These are phyloP conservation scores for Ogataea siamensis DNA, from an alignment of 805 yeast species.

Conservation along the genomic window DNA sequence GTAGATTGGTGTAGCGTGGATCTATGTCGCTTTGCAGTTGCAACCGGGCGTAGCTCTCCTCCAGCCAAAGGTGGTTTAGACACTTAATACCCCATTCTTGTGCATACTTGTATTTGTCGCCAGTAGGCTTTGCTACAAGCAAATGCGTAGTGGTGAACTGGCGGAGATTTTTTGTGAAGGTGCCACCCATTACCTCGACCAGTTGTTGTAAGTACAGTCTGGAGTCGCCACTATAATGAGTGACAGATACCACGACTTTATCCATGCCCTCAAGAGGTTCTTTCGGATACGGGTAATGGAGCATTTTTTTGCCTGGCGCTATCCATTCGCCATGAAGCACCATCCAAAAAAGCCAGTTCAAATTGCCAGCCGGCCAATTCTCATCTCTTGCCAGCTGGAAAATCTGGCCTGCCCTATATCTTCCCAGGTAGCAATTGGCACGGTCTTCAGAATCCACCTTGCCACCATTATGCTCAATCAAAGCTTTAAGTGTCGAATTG, in stretches of 20 bases:
- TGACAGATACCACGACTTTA: slow-evolving; percentile 58
- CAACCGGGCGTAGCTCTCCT: slow-evolving; percentile 72
- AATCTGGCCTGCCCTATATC: slow-evolving; percentile 55
- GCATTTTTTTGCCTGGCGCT: slow-evolving; percentile 48
- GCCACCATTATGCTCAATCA: slow-evolving; percentile 59
- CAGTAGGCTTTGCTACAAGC: slow-evolving; percentile 62
- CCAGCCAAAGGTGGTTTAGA: slow-evolving; percentile 86
- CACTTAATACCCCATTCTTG: slow-evolving; percentile 62
- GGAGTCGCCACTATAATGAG: slow-evolving; percentile 86
- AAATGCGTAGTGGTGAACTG: slow-evolving; percentile 63
- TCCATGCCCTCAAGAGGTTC: slow-evolving; percentile 53
- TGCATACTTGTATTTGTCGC: slow-evolving; percentile 77
- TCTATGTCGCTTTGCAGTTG: slow-evolving; percentile 42
- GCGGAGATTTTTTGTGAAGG: slow-evolving; percentile 64
- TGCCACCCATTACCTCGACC: slow-evolving; percentile 69
- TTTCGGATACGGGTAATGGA: slow-evolving; percentile 68
- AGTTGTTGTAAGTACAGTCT: slow-evolving; percentile 66
- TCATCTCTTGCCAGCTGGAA: slow-evolving; percentile 45
- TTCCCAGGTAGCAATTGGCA: slow-evolving; percentile 55
- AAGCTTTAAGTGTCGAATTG: slow-evolving; percentile 37
- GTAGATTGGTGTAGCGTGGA: slow-evolving; percentile 48
- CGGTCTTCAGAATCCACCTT: slow-evolving; percentile 29
- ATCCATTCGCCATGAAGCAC: slow-evolving; percentile 53
- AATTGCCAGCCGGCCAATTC: slow-evolving; percentile 54
- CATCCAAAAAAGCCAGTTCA: slow-evolving; percentile 75